Evolutionary conservation across 305 asterid genomes (phyloP).

Genomic region (Fraxinus greggii): DNA sequence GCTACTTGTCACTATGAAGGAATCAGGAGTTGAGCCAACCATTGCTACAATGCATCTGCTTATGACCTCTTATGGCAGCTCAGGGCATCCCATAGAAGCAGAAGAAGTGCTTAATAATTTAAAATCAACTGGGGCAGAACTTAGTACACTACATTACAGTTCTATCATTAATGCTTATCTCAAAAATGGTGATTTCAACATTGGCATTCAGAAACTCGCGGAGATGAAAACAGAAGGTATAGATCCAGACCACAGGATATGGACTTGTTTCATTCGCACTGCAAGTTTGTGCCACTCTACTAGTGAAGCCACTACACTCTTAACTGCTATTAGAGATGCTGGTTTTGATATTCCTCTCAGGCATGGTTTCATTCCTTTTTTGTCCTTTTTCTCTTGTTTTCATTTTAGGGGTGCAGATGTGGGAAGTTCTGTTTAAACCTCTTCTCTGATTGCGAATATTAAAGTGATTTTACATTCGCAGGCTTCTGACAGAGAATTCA

Average conservation of each 20-base stretch:
- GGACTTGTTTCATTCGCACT: constrained; percentile 85
- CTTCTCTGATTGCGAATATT: constrained; percentile 25
- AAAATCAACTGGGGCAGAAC: constrained; percentile 50
- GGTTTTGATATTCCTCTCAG: constrained; percentile 82
- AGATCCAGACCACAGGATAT: constrained; percentile 78
- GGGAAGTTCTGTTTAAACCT: constrained; percentile 14
- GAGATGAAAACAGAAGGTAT: constrained; percentile 73
- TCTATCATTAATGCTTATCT: constrained; percentile 90
- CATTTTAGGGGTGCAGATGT: background rate
- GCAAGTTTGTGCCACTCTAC: constrained; percentile 65
- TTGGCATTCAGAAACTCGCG: constrained; percentile 66
- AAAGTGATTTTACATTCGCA: constrained; percentile 31
- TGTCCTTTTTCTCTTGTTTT: constrained; percentile 18
- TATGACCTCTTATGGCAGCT: constrained; percentile 89
- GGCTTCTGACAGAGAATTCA: constrained; percentile 74
- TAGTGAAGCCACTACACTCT: constrained; percentile 55
- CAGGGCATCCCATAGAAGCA: constrained; percentile 90
- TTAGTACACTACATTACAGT: constrained; percentile 71
- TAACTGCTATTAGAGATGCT: constrained; percentile 66
- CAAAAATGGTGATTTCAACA: constrained; percentile 64
- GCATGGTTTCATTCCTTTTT: constrained; percentile 30
- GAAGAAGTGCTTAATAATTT: constrained; percentile 74
- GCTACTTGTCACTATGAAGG: constrained; percentile 71
- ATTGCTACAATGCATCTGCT: constrained; percentile 91
- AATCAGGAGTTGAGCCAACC: constrained; percentile 77